phyloP scores from a whole-genome alignment of 2,329 filamentous ascomycete genomes.

The Diplocarpon mali region DNA sequence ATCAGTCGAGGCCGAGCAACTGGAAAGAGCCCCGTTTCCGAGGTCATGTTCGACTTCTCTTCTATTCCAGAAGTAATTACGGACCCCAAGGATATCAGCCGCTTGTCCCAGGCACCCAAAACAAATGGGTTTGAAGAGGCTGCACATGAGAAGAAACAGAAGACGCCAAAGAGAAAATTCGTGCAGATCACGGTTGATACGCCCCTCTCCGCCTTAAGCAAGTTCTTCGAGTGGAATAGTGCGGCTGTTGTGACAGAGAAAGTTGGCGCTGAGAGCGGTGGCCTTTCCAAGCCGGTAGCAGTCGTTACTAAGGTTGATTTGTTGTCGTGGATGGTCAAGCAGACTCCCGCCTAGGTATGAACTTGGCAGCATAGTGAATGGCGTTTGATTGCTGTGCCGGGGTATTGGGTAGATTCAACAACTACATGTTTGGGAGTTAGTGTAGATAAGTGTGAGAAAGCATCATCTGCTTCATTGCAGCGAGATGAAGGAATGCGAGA shows the following conservation, averaged over 20 bases:
- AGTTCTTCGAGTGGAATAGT: slow-evolving; percentile 97
- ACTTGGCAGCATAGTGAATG: not conserved
- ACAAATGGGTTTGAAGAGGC: slow-evolving; percentile 20
- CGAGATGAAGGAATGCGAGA: not conserved
- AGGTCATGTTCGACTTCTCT: slow-evolving; percentile 95
- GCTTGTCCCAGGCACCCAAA: slow-evolving; percentile 24
- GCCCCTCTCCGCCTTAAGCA: slow-evolving; percentile 68
- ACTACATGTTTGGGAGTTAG: slow-evolving; percentile 6
- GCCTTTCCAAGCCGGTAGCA: slow-evolving; percentile 66
- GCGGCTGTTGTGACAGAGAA: slow-evolving; percentile 88
- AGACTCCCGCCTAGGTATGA: slow-evolving; percentile 28
- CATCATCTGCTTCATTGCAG: slow-evolving; percentile 4
- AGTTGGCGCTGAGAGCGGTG: slow-evolving; percentile 35
- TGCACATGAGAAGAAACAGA: slow-evolving; percentile 28
- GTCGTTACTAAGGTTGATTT: slow-evolving; percentile 96
- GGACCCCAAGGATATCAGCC: slow-evolving; percentile 59
- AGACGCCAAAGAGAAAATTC: slow-evolving; percentile 55
- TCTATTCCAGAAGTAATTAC: slow-evolving; percentile 81
- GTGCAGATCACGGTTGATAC: slow-evolving; percentile 93
- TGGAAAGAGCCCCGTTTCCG: slow-evolving; percentile 60
- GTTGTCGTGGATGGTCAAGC: slow-evolving; percentile 80
- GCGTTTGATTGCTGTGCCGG: slow-evolving; percentile 3
- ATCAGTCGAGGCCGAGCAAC: slow-evolving; percentile 75
- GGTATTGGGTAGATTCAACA: slow-evolving; percentile 13
- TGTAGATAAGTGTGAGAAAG: slow-evolving; percentile 2